Evolutionary conservation across 2,329 filamentous ascomycete species (phyloP), one percentile per base, ranked within the genome.

Genomic region (Domatiomyces catenatus): DNA sequence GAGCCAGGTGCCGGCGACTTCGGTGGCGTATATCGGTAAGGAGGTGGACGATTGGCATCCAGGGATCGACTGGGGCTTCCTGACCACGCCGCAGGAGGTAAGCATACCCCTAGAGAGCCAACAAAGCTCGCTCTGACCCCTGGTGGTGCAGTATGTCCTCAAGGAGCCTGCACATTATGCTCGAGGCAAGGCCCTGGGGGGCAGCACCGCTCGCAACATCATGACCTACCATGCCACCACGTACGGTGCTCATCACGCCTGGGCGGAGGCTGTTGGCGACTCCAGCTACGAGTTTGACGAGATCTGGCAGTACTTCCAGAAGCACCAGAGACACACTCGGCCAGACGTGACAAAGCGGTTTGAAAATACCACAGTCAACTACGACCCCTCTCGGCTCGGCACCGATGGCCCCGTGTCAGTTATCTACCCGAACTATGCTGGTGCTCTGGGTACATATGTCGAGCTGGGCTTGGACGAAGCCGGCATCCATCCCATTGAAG

Each of bases 261-360:
- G 72, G 73, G 69, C 65, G 1, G 57, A 63, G 36, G 56, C 64
- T 2, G 62, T 67, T 0, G 64, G 61, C 1, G 71, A 76, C 49
- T 46, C 65, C 1, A 60, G 63, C 2, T 78, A 74, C 65, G 67
- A 66, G 52, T 73, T 71, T 50, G 60, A 71, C 3, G 66, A 66
- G 8, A 64, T 75, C 24, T 62, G 71, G n/a, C 70, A 70, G 1
- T 77, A 71, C 59, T 67, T 74, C 50, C 60, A 62, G 39, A 71
- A 68, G 51, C 56, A 63, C 0, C 71, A 73, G 53, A 51, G 50
- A 6, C 58, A 58, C 12, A 48, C 28, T 42, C 42, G 20, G 22
- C 45, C 50, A 3, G 43, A 32, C 12, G 45, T 48, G 36, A 47
- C 32, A 44, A 44, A 48, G 12, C 18, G 18, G 22, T 28, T 15